Evolutionary conservation across 371 early-diverging fungal species (phyloP).

Genomic region (Mortierella sp.): DNA sequence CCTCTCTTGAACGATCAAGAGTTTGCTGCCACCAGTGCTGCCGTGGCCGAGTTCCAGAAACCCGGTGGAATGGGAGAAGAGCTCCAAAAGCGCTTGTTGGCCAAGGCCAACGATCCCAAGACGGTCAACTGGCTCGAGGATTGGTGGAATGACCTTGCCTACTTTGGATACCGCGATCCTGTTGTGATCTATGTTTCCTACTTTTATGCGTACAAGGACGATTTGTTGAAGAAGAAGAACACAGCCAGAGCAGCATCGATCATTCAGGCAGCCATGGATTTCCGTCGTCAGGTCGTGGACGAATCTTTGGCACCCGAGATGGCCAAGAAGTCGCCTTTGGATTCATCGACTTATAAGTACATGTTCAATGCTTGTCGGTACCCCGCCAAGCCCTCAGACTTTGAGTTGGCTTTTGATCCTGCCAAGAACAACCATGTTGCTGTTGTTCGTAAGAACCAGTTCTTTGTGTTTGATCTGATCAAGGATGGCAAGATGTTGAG

Average conservation of each 20-base stretch:
- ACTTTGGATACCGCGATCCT: conserved; percentile 96
- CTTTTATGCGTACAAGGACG: conserved; percentile 87
- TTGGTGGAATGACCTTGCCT: conserved; percentile 96
- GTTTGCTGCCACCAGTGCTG: conserved; percentile 73
- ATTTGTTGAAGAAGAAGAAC: conserved; percentile 77
- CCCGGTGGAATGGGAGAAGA: conserved; percentile 84
- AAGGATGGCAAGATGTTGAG: conserved; percentile 83
- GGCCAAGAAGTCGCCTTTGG: conserved; percentile 81
- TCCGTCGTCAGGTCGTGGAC: conserved; percentile 81
- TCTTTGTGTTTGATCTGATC: conserved; percentile 80
- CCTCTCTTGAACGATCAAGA: conserved; percentile 81
- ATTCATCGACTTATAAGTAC: conserved; percentile 92
- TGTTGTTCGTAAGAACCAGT: conserved; percentile 92
- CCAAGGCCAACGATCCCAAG: conserved; percentile 71
- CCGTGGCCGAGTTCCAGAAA: conserved; percentile 82
- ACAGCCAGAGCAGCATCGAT: conserved; percentile 90
- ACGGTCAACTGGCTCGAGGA: conserved; percentile 92
- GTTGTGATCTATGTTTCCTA: conserved; percentile 90
- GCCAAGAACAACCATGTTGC: conserved; percentile 82
- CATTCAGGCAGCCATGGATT: conserved; percentile 87
- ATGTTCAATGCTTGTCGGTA: conserved; percentile 97
- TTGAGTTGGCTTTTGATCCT: conserved; percentile 80
- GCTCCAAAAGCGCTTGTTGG: conserved; percentile 85
- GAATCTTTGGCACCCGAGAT: conserved; percentile 89
- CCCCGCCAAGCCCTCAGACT: conserved; percentile 87